phyloP scores from a whole-genome alignment of 225 moss, liverwort and hornwort genomes.

The Lunularia cruciata region DNA sequence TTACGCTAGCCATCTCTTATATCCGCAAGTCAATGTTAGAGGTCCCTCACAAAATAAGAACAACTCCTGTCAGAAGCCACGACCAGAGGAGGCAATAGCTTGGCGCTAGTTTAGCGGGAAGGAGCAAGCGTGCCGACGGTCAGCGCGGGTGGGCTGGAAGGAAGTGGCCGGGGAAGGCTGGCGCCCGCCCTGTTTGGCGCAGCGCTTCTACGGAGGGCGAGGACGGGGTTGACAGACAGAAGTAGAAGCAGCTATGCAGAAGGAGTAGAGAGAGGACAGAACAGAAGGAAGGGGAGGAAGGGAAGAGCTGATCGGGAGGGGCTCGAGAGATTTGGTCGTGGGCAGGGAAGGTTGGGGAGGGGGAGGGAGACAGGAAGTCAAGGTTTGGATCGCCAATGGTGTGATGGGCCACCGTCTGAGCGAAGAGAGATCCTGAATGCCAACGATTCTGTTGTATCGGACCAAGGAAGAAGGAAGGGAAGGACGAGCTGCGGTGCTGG shows the following conservation, averaged over 20 bases:
- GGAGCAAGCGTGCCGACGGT: background rate
- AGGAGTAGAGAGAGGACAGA: background rate
- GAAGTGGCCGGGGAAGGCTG: background rate
- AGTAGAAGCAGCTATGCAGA: background rate
- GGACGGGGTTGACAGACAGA: background rate
- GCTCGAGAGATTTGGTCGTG: background rate
- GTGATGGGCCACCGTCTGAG: conserved; percentile 2
- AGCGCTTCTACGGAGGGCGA: conserved; percentile 7
- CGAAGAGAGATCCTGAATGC: conserved; percentile 3
- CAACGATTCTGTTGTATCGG: conserved; percentile 5
- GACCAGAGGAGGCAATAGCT: too few relatives aligned
- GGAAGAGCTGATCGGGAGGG: background rate
- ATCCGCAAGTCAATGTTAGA: conserved; percentile 5
- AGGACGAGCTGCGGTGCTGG: background rate
- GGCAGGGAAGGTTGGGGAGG: background rate
- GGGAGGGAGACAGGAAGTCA: background rate
- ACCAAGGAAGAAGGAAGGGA: background rate
- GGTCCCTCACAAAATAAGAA: background rate
- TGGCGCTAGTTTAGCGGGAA: conserved; percentile 3
- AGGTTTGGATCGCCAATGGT: conserved; percentile 8
- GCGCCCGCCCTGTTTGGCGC: conserved; percentile 5
- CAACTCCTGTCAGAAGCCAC: conserved; percentile 1
- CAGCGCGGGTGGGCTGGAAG: conserved; percentile 7
- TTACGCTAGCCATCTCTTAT: background rate
- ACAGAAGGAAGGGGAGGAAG: background rate